A percentile compares a stretch with the other conserved stretches of the same genome.
Evolutionary conservation across 331 rosid genomes (phyloP).

Genomic region (Malus hybrid): DNA sequence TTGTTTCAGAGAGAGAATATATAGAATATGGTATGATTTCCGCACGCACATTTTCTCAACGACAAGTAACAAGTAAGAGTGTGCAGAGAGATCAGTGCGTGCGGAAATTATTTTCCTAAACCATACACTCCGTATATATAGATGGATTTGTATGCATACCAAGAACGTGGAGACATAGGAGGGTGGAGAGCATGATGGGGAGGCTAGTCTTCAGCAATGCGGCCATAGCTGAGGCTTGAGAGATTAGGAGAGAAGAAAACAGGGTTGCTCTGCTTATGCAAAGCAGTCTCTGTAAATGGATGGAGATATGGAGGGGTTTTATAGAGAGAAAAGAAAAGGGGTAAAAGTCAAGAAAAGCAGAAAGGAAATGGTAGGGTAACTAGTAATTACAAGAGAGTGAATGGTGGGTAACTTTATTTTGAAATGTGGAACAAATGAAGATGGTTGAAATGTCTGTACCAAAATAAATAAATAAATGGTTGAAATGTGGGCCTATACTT

Average conservation of each 20-base stretch:
- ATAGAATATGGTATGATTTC: background rate
- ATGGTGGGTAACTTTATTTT: background rate
- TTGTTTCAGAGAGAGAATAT: background rate
- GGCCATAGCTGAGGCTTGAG: constrained; percentile 25
- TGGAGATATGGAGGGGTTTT: background rate
- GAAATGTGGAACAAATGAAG: background rate
- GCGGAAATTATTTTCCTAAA: background rate
- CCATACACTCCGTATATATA: background rate
- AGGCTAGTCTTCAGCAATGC: constrained; percentile 20
- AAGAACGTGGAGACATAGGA: constrained; percentile 27
- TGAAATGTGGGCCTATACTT: background rate
- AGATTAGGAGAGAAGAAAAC: background rate
- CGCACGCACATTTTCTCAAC: background rate
- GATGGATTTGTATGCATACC: constrained; percentile 23
- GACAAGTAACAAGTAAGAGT: background rate
- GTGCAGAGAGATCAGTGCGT: background rate
- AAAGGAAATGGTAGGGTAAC: background rate
- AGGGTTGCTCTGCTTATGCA: background rate
- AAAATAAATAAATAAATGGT: background rate
- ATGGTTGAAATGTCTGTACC: too few relatives aligned
- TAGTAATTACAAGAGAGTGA: background rate
- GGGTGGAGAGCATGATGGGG: constrained; percentile 26
- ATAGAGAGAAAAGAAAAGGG: background rate
- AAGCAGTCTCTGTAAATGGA: background rate
- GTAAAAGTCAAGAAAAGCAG: background rate